A percentile compares a stretch with the other conserved stretches of the same genome.
Evolutionary conservation across 306 rosid genomes (phyloP).

Genomic region (Amphicarpaea edgeworthii): DNA sequence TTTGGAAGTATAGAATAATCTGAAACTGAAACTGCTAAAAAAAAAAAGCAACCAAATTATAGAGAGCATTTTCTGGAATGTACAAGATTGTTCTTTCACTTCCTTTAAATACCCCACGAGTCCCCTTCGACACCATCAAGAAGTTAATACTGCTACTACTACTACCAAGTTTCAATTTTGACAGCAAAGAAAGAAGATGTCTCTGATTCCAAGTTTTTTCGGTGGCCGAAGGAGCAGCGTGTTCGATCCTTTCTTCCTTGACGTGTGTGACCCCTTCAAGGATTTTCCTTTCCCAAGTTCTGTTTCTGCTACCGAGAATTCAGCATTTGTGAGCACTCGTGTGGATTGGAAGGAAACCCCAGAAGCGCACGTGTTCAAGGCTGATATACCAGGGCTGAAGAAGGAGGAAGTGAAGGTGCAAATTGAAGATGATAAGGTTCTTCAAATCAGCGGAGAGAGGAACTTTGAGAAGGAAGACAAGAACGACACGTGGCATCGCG

Average conservation of each 20-base stretch:
- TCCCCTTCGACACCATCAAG: not conserved
- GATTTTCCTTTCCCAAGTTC: conserved; percentile 34
- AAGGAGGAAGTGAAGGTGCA: conserved; percentile 53
- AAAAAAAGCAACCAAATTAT: no score
- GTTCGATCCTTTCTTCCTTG: conserved; percentile 47
- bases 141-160: no score
- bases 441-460: conserved; percentile 55
- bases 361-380: conserved; percentile 56
- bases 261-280: conserved; percentile 48
- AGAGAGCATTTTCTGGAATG: no score
- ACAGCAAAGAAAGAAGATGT: no score
- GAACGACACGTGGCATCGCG: conserved; percentile 48
- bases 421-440: conserved; percentile 50
- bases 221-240: conserved; percentile 47
- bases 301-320: conserved; percentile 44
- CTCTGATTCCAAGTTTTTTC: conserved; percentile 50
- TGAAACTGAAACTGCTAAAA: no score
- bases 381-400: conserved; percentile 50
- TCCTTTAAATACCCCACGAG: no score
- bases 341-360: conserved; percentile 59
- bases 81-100: no score
- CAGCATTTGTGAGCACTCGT: conserved; percentile 38
- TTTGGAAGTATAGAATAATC: no score
- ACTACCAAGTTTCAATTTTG: no score
- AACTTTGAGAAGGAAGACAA: conserved; percentile 53